These are phyloP conservation scores for Vachellia collinsii DNA, from an alignment of 306 rosid genomes.

Conservation along the genomic window DNA sequence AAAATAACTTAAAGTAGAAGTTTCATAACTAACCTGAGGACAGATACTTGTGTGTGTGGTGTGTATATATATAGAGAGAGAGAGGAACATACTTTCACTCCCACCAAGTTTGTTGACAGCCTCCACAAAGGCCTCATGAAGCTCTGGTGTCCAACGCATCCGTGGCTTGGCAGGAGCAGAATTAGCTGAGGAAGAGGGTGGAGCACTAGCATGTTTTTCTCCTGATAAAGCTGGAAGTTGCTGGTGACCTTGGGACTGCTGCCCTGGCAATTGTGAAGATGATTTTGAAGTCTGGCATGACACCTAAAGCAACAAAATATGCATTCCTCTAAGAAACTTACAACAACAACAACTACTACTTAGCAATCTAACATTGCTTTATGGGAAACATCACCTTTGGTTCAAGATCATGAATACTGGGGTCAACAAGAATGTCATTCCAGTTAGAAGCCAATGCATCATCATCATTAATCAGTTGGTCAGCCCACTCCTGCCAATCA, in stretches of 20 bases:
- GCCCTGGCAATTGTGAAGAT: constrained; percentile 52
- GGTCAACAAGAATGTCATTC: constrained; percentile 82
- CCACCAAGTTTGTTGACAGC: constrained; percentile 98
- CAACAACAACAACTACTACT: constrained; percentile 16
- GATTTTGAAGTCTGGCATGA: constrained; percentile 61
- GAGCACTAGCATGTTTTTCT: constrained; percentile 53
- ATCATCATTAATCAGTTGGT: constrained; percentile 83
- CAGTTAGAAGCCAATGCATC: constrained; percentile 77
- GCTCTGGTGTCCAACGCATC: constrained; percentile 99
- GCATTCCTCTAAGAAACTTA: constrained; percentile 40
- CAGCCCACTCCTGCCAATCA: constrained; percentile 99
- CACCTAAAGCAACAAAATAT: constrained; percentile 61
- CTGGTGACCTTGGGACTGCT: constrained; percentile 64
- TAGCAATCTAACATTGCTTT: constrained; percentile 37
- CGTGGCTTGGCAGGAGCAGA: constrained; percentile 74
- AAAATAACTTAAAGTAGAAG: constrained; percentile 33
- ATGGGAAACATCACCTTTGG: constrained; percentile 67
- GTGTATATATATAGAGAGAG: too few relatives aligned
- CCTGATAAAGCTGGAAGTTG: constrained; percentile 61
- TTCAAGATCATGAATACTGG: constrained; percentile 67
- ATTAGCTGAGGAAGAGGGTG: constrained; percentile 66
- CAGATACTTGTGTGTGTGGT: constrained; percentile 7
- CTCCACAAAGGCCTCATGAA: constrained; percentile 97
- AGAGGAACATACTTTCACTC: constrained; percentile 84
- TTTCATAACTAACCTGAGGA: constrained; percentile 29